phyloP scores from a whole-genome alignment of 73 alveolate genomes.

The Paramecium sexaurelia region DNA sequence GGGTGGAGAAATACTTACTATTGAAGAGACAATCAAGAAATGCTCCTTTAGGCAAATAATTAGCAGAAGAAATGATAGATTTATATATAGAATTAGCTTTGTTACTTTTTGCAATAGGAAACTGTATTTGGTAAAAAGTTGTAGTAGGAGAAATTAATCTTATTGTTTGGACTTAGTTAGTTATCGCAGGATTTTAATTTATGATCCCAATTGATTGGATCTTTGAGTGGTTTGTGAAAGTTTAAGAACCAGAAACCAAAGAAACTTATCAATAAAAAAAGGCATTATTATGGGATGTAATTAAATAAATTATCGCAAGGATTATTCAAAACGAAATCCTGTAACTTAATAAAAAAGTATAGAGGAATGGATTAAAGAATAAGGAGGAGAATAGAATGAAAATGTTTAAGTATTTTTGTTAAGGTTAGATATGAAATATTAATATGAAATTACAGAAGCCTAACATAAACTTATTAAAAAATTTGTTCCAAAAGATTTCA shows the following conservation, averaged over 20 bases:
- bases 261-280: neutral
- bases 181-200: neutral
- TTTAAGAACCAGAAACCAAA: neutral
- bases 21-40: neutral
- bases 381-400: neutral
- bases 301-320: neutral
- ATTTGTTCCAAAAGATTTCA: neutral
- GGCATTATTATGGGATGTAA: neutral
- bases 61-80: constrained; percentile 47
- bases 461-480: neutral
- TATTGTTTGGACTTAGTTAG: neutral
- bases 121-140: constrained; percentile 22
- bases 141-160: neutral
- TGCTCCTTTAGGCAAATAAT: neutral
- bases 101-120: constrained; percentile 23
- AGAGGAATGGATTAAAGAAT: constrained; percentile 60
- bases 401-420: neutral
- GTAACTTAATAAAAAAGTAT: constrained; percentile 53
- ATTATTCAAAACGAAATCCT: constrained; percentile 57
- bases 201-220: neutral
- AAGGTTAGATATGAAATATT: neutral
- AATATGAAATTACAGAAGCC: neutral
- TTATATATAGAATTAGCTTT: constrained; percentile 18
- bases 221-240: neutral
- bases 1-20: constrained; percentile 27